These are phyloP conservation scores for Sphaerulina vaccinii DNA, from an alignment of 2,329 filamentous ascomycete species.

Conservation along the genomic window DNA sequence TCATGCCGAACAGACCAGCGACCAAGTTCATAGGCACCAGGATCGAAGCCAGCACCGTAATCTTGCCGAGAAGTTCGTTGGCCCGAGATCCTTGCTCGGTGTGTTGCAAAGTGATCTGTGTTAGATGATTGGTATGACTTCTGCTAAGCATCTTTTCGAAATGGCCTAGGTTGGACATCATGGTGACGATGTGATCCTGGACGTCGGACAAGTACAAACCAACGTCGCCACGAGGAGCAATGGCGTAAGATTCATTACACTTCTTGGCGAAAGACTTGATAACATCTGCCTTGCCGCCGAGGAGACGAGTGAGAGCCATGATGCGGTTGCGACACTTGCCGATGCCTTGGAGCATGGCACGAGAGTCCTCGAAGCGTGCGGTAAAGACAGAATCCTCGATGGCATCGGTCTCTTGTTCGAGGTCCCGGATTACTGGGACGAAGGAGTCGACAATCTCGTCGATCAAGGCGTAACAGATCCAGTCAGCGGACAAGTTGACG, in stretches of 20 bases:
- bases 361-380: conserved; percentile 84
- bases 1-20: conserved; percentile 86
- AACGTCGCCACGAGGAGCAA: conserved; percentile 94
- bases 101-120: conserved; percentile 88
- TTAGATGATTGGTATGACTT: conserved; percentile 92
- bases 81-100: conserved; percentile 83
- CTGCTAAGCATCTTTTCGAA: conserved; percentile 97
- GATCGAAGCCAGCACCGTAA: conserved; percentile 89
- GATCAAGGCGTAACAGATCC: conserved; percentile 98
- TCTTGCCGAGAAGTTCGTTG: conserved; percentile 88
- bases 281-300: conserved; percentile 97
- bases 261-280: conserved; percentile 97
- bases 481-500: conserved; percentile 89
- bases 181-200: conserved; percentile 98
- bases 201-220: conserved; percentile 96
- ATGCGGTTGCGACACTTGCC: conserved; percentile 91
- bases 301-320: conserved; percentile 85
- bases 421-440: conserved; percentile 80
- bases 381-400: conserved; percentile 97
- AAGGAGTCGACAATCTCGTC: conserved; percentile 98
- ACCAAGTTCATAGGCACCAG: conserved; percentile 95
- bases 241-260: conserved; percentile 95
- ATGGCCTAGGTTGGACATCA: conserved; percentile 94
- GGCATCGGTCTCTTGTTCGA: conserved; percentile 83
- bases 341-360: conserved; percentile 81